A percentile compares a stretch with the other conserved stretches of the same genome.
Conservation (phyloP, 768 basidiomycete species). For the Sarcodon aspratus region DNA sequence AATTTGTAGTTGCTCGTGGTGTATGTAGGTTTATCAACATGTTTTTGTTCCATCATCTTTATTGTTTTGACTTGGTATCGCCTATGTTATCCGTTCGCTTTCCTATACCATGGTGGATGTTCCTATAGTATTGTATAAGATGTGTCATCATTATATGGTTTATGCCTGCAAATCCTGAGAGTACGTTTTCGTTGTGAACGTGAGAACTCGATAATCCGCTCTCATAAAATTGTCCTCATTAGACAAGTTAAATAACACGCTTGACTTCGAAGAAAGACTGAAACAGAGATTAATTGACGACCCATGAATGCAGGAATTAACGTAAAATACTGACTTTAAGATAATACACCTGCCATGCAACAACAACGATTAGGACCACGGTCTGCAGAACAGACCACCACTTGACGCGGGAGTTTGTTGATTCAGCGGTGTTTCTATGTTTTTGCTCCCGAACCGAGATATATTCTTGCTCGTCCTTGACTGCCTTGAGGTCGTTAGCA, state of each 20-base stretch:
- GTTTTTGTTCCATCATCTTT: background rate
- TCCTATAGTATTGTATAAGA: no score
- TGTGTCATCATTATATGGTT: no score
- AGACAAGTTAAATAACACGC: slow-evolving; percentile 53
- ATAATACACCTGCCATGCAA: slow-evolving; percentile 97
- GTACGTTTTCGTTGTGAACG: no score
- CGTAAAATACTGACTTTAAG: slow-evolving; percentile 51
- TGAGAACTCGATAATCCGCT: no score
- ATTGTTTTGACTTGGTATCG: background rate
- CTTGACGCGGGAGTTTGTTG: slow-evolving; percentile 89
- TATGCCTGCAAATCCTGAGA: no score
- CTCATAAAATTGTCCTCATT: no score
- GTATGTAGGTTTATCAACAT: background rate
- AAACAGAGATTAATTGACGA: slow-evolving; percentile 3
- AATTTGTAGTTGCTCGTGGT: background rate
- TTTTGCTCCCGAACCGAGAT: slow-evolving; percentile 88
- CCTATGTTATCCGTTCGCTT: background rate
- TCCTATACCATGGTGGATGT: background rate
- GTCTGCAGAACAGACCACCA: slow-evolving; percentile 98
- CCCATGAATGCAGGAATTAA: background rate
- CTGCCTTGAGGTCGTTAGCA: slow-evolving; percentile 68
- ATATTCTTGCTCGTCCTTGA: slow-evolving; percentile 99
- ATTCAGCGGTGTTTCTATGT: slow-evolving; percentile 92
- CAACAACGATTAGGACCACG: slow-evolving; percentile 76
- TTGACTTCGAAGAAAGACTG: slow-evolving; percentile 89